phyloP scores from a whole-genome alignment of 1,139 yeast genomes.

The Geotrichum klebahnii region DNA sequence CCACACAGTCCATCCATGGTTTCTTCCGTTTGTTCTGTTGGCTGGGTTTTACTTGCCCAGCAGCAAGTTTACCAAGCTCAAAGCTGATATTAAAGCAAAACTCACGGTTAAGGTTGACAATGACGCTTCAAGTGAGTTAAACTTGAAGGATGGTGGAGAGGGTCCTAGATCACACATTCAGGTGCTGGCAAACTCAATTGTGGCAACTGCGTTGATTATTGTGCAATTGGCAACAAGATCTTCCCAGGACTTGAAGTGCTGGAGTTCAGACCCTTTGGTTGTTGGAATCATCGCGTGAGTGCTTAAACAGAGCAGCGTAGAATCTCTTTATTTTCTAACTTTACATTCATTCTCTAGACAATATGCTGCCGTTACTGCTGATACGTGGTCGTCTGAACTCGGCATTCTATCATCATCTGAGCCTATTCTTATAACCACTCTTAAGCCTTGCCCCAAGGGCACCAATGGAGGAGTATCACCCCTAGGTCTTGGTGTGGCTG shows the following conservation, averaged over 20 bases:
- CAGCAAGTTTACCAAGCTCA: slow-evolving; percentile 43
- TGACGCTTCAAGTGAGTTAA: slow-evolving; percentile 10
- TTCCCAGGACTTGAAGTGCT: slow-evolving; percentile 9
- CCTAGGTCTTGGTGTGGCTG: slow-evolving; percentile 43
- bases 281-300: slow-evolving; percentile 42
- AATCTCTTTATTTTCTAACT: no score
- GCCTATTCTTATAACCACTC: slow-evolving; percentile 46
- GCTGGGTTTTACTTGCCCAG: slow-evolving; percentile 44
- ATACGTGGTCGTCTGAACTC: slow-evolving; percentile 50
- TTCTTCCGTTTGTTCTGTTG: slow-evolving; percentile 38
- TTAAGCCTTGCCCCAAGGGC: slow-evolving; percentile 46
- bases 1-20: slow-evolving; percentile 42
- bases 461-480: slow-evolving; percentile 49
- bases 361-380: slow-evolving; percentile 48
- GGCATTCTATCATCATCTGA: slow-evolving; percentile 44
- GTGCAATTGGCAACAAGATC: slow-evolving; percentile 23
- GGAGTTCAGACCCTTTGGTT: slow-evolving; percentile 22
- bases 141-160: slow-evolving; percentile 14
- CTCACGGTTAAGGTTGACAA: slow-evolving; percentile 27
- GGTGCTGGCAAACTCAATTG: slow-evolving; percentile 44
- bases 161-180: slow-evolving; percentile 45
- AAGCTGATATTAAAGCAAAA: slow-evolving; percentile 36
- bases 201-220: slow-evolving; percentile 36
- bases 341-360: no score
- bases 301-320: no score